phyloP scores from a whole-genome alignment of 345 rosid species.

The Carallia brachiata region DNA sequence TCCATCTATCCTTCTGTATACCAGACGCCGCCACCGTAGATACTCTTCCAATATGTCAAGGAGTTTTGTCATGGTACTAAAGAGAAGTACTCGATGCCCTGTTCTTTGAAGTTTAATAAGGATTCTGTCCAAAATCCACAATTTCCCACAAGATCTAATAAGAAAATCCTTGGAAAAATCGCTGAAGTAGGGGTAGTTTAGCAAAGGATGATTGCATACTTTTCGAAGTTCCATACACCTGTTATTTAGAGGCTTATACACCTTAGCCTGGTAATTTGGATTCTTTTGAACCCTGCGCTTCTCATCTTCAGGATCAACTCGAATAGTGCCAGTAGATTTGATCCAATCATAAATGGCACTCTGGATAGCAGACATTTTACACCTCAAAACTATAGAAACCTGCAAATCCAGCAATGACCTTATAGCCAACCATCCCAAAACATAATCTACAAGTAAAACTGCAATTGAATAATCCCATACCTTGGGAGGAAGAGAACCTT shows the following conservation, averaged over 20 bases:
- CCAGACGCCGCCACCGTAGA: slow-evolving; percentile 87
- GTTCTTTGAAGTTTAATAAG: slow-evolving; percentile 92
- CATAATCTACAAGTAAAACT: slow-evolving; percentile 1
- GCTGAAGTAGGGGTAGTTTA: slow-evolving; percentile 88
- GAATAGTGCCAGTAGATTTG: slow-evolving; percentile 92
- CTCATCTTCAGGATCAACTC: slow-evolving; percentile 97
- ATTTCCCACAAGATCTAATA: slow-evolving; percentile 89
- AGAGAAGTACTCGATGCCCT: slow-evolving; percentile 94
- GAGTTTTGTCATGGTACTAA: slow-evolving; percentile 99
- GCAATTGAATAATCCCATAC: slow-evolving; percentile 30
- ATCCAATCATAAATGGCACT: slow-evolving; percentile 99
- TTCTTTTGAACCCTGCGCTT: slow-evolving; percentile 67
- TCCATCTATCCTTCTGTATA: slow-evolving; percentile 97
- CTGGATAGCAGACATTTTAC: slow-evolving; percentile 98
- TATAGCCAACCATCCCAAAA: slow-evolving; percentile 20
- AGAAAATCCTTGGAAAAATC: slow-evolving; percentile 91
- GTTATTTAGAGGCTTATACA: slow-evolving; percentile 74
- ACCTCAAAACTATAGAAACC: slow-evolving; percentile 88
- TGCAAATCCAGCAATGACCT: slow-evolving; percentile 43
- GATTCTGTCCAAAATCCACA: slow-evolving; percentile 94
- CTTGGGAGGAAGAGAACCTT: slow-evolving; percentile 99
- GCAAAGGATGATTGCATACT: slow-evolving; percentile 96
- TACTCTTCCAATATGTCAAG: slow-evolving; percentile 98
- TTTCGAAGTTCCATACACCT: slow-evolving; percentile 99
- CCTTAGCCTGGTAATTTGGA: slow-evolving; percentile 74